phyloP scores from a whole-genome alignment of 169 alveolate species.

The Cryptosporidium meleagridis region DNA sequence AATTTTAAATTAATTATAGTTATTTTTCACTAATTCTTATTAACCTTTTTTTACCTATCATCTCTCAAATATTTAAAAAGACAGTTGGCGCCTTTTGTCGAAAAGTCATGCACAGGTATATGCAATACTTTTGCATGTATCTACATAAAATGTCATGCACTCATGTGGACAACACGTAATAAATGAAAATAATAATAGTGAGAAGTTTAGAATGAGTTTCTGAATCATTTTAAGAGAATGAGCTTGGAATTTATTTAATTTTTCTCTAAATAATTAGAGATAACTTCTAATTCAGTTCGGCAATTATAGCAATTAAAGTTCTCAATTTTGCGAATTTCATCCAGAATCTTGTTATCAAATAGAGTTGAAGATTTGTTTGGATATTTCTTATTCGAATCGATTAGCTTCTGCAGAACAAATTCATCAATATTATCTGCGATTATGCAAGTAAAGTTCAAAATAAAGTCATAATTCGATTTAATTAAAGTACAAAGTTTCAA shows the following conservation, averaged over 20 bases:
- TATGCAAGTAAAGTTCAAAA: not conserved
- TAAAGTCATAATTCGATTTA: not conserved
- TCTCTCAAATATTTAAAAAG: too few relatives aligned
- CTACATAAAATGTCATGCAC: not conserved
- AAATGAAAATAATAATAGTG: not conserved
- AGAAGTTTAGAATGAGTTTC: not conserved
- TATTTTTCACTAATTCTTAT: not conserved
- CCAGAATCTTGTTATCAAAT: not conserved
- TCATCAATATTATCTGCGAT: constrained; percentile 13
- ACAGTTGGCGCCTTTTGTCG: not conserved
- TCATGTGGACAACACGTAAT: constrained; percentile 12
- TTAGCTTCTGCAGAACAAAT: constrained; percentile 8
- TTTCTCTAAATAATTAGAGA: constrained; percentile 1
- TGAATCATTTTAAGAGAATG: not conserved
- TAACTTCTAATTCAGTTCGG: not conserved
- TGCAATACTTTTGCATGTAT: constrained; percentile 8
- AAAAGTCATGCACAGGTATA: not conserved
- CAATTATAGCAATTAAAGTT: constrained; percentile 1
- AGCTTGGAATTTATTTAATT: not conserved
- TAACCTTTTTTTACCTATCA: not conserved
- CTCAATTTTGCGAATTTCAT: not conserved
- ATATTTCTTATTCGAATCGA: not conserved
- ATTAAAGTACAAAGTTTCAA: constrained; percentile 17
- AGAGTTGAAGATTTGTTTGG: not conserved
- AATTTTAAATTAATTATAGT: not conserved